These are phyloP conservation scores for Sherardia arvensis DNA, from an alignment of 257 asterid genomes.

Conservation along the genomic window DNA sequence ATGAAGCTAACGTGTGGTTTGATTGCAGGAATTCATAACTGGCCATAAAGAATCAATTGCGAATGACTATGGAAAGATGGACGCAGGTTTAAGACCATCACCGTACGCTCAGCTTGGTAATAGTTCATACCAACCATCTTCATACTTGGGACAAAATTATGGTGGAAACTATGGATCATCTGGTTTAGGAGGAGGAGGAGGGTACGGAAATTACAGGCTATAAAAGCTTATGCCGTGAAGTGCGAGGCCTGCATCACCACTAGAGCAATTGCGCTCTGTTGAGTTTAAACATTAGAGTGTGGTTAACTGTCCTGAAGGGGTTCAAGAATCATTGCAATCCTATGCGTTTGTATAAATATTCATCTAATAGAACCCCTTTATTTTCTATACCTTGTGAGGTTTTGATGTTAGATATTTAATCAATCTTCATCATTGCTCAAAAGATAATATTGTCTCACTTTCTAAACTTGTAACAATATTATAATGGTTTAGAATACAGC, in stretches of 20 bases:
- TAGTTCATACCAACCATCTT: constrained; percentile 44
- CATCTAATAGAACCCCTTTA: not conserved
- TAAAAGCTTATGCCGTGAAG: constrained; percentile 12
- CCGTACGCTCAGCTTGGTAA: constrained; percentile 41
- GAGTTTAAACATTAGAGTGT: constrained; percentile 1
- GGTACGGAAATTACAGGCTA: constrained; percentile 50
- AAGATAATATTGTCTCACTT: not conserved
- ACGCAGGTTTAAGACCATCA: constrained; percentile 44
- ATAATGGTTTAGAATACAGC: no score
- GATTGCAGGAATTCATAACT: constrained; percentile 52
- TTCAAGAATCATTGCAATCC: not conserved
- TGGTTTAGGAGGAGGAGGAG: constrained; percentile 47
- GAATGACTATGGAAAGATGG: constrained; percentile 32
- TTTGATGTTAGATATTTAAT: not conserved
- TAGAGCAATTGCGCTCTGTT: constrained; percentile 5
- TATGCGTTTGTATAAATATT: not conserved
- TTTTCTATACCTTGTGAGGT: not conserved
- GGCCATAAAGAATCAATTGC: constrained; percentile 43
- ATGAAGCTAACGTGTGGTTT: not conserved
- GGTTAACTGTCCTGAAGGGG: not conserved
- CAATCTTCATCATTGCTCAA: not conserved
- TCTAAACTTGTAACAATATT: not conserved
- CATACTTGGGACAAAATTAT: constrained; percentile 39
- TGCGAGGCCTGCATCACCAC: constrained; percentile 1
- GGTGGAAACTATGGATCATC: constrained; percentile 59